Base-by-base conservation (phyloP, 345 rosid genomes). In the Moringa oleifera region DNA sequence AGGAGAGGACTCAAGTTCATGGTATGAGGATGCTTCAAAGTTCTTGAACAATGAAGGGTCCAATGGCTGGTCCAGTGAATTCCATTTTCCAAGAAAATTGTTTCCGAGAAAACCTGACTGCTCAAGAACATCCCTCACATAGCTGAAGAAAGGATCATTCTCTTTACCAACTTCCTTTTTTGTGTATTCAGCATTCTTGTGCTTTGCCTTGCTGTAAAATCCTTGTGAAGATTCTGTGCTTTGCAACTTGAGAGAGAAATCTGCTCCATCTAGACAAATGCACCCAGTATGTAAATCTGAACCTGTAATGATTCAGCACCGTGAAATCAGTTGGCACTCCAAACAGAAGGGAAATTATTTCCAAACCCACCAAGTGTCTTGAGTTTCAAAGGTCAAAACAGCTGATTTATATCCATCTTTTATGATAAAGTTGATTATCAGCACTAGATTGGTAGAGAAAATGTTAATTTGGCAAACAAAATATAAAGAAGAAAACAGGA, bases 31-130 rank as follows among this genome's bases (percentile, higher is more conserved):
- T 63, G 64, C 57, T 54, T 83, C 88, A 31, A 83, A 0, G 51
- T 84, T 71, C 37, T 82, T 69, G 70, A 83, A 82, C 52, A 90
- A 51, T 64, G 75, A 70, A 23, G 91, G 90, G 68, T 83, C 75
- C 62, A 94, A 23, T 24, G 91, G 97, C 69, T 78, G 95, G 55
- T 86, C 87, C 67, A 80, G 45, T 4, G 91, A 69, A 69, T 81
- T 53, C 97, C 96, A 94, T 51, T 65, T 53, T 20, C 66, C 86
- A 1, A 68, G 57, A 57, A 45, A 5, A 31, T 76, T 81, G 28
- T 73, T 75, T 49, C 68, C 79, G 0, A 76, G 74, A 58, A 86
- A 74, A 36, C 96, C 96, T n/a, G 95, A 87, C 36, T 80, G 55
- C 57, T 81, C 71, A 28, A 94, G 76, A 47, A 87, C 68, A 24